Evolutionary conservation across 2,329 filamentous ascomycete species (phyloP).

Genomic region (Epichloe gansuensis): DNA sequence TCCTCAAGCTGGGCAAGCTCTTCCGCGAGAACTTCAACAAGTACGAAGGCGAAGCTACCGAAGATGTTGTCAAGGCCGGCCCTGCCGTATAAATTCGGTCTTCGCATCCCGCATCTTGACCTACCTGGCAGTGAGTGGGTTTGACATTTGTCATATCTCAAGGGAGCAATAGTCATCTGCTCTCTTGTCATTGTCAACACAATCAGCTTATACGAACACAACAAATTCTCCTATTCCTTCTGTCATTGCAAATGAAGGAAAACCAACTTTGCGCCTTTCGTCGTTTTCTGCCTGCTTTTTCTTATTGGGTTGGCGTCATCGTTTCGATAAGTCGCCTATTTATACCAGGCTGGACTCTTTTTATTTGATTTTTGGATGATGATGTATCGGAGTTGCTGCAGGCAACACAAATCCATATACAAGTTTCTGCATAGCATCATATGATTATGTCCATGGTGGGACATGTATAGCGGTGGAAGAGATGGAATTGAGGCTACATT

Average conservation of each 20-base stretch:
- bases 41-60: slow-evolving; percentile 74
- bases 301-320: not conserved
- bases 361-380: not conserved
- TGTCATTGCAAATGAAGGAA: not conserved
- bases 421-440: not conserved
- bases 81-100: slow-evolving; percentile 25
- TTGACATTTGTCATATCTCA: not conserved
- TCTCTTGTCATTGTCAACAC: not conserved
- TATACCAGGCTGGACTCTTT: not conserved
- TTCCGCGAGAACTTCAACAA: slow-evolving; percentile 98
- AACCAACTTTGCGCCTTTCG: not conserved
- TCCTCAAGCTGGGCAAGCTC: slow-evolving; percentile 76
- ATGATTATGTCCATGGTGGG: not conserved
- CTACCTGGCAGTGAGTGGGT: not conserved
- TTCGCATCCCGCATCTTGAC: not conserved
- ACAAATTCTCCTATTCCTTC: not conserved
- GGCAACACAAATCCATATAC: not conserved
- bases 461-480: not conserved
- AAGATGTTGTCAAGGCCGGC: slow-evolving; percentile 61
- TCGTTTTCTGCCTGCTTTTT: not conserved
- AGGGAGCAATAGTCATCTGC: not conserved
- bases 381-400: not conserved
- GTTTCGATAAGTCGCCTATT: not conserved
- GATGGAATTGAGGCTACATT: not conserved
- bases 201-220: not conserved